phyloP scores from a whole-genome alignment of 1,284 basidiomycete species.

The Lentinus polychrous region DNA sequence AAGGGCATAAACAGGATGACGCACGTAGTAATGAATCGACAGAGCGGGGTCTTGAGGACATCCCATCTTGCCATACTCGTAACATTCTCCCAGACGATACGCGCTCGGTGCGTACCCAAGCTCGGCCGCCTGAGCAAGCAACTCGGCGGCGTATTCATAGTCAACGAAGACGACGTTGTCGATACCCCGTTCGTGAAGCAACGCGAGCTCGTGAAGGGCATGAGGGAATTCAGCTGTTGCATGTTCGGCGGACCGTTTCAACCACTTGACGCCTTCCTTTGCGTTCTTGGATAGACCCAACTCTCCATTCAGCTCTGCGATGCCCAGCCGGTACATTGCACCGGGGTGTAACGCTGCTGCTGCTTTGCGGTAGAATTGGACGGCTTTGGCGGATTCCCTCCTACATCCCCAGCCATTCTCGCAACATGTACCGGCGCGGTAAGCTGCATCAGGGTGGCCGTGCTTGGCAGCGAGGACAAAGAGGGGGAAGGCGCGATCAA shows the following conservation, averaged over 20 bases:
- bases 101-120: conserved; percentile 95
- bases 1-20: conserved; percentile 23
- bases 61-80: conserved; percentile 98
- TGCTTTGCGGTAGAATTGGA: conserved; percentile 93
- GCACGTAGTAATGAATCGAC: conserved; percentile 96
- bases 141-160: conserved; percentile 90
- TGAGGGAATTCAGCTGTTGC: conserved; percentile 95
- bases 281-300: conserved; percentile 82
- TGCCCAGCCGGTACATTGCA: conserved; percentile 94
- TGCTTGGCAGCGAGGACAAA: conserved; percentile 97
- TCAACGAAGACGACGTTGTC: conserved; percentile 97
- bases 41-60: conserved; percentile 97
- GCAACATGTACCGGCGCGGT: conserved; percentile 94
- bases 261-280: conserved; percentile 97
- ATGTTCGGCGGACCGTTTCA: conserved; percentile 93
- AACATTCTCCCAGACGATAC: conserved; percentile 95
- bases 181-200: conserved; percentile 92
- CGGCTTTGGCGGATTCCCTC: conserved; percentile 85
- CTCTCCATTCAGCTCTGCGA: conserved; percentile 95
- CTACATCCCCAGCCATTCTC: conserved; percentile 99
- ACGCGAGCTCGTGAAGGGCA: conserved; percentile 90
- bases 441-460: conserved; percentile 94
- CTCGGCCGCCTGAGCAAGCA: conserved; percentile 92
- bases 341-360: conserved; percentile 89
- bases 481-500: conserved; percentile 93